Evolutionary conservation across 208 protist genomes (phyloP).

Genomic region (Herpetomonas samuelpessoai): DNA sequence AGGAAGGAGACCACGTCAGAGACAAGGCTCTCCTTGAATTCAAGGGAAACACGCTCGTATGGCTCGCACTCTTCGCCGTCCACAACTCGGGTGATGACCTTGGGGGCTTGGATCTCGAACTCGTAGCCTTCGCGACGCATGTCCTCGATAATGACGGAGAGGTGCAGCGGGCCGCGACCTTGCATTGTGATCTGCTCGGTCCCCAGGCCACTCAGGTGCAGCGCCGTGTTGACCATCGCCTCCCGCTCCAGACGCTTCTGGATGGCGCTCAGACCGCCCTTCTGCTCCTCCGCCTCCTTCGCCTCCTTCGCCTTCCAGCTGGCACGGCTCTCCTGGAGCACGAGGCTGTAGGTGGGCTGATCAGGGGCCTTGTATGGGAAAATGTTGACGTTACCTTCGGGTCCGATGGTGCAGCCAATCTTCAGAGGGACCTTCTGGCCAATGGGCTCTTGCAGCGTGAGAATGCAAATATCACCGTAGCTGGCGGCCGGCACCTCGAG

Average conservation of each 20-base stretch:
- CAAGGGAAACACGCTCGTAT: slow-evolving; percentile 75
- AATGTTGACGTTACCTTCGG: slow-evolving; percentile 58
- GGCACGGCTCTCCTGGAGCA: slow-evolving; percentile 88
- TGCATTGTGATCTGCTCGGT: slow-evolving; percentile 76
- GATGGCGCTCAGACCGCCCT: slow-evolving; percentile 59
- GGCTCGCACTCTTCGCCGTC: slow-evolving; percentile 84
- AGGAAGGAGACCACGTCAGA: slow-evolving; percentile 82
- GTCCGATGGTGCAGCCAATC: slow-evolving; percentile 85
- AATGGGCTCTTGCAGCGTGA: slow-evolving; percentile 82
- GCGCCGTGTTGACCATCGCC: slow-evolving; percentile 93
- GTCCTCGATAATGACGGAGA: slow-evolving; percentile 97
- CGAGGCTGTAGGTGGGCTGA: slow-evolving; percentile 93
- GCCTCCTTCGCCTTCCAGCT: slow-evolving; percentile 91
- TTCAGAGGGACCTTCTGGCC: slow-evolving; percentile 85
- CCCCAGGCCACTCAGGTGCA: slow-evolving; percentile 57
- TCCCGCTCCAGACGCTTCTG: slow-evolving; percentile 87
- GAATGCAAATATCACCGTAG: slow-evolving; percentile 85
- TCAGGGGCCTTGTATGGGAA: slow-evolving; percentile 92
- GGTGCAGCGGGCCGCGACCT: slow-evolving; percentile 96
- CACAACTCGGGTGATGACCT: slow-evolving; percentile 82
- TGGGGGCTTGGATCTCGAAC: slow-evolving; percentile 94
- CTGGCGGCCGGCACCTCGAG: slow-evolving; percentile 52
- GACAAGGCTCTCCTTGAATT: slow-evolving; percentile 78
- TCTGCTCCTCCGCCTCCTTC: slow-evolving; percentile 85
- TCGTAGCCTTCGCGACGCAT: slow-evolving; percentile 98